Evolutionary conservation across 139 green algal species (phyloP), one percentile per base, ranked within the genome.

Genomic region (Yamagishiella unicocca): DNA sequence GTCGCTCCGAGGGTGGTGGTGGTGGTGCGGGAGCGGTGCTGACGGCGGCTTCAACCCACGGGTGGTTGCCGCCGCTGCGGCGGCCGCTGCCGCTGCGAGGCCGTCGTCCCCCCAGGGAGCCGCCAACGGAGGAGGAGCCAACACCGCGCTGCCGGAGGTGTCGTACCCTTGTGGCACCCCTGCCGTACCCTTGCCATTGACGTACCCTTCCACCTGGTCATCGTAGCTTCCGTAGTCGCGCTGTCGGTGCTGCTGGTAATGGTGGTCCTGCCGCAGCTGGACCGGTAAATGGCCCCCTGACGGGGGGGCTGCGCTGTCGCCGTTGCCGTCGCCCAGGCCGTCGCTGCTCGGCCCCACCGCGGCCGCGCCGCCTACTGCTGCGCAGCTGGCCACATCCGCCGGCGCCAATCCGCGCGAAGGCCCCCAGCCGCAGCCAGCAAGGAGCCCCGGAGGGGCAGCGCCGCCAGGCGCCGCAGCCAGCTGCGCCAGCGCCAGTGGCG

Each of bases 401-500:
- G 50, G 43, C 73, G 45, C 25, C 74, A 45, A 31, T 37, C 61
- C 61, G 14, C 50, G 14, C 14, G 50, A 58, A 58, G 50, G 14
- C 17, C 14, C 14, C 50, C 14, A 25, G 50, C 50, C 14, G 14
- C 14, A 58, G 17, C 14, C 50, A 58, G 50, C 50, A 17, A 17
- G 14, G 17, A 58, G 17, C 50, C 50, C 50, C 17, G 50, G 12
- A 17, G 14, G 12, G 66, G 31, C 66, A 31, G 12, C 35, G 68
- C 35, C 68, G 38, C 37, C 70, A 46, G 12, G n/a, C 33, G 66
- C 38, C 25, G 19, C 64, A 33, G 64, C n/a, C 45, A 74, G 38
- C 40, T 31, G 46, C 45, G 31, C 22, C 31, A 21, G 50, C 74
- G 74, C 31, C 58, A 84, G 58, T 38, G 78, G 78, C 78, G 78